Conservation (phyloP, 495 filamentous ascomycete genomes). For the Letharia lupina region DNA sequence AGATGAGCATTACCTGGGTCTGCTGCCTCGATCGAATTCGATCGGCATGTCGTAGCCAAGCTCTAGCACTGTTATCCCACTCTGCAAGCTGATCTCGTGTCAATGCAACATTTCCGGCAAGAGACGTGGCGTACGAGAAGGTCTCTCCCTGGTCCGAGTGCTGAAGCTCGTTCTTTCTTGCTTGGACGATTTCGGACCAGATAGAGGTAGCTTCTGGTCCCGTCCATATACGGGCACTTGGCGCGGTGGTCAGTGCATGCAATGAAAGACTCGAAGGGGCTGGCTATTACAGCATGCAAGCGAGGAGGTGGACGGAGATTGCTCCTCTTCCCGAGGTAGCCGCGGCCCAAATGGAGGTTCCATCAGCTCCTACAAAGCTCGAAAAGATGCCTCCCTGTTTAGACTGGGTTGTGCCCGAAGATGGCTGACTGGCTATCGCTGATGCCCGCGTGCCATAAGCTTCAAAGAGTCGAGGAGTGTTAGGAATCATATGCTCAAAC, state of each 20-base stretch:
- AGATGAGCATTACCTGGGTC: conserved; percentile 31
- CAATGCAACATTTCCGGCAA: background rate
- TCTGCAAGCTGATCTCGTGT: conserved; percentile 23
- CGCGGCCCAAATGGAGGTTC: conserved; percentile 34
- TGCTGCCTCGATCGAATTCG: conserved; percentile 24
- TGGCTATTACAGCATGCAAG: conserved; percentile 29
- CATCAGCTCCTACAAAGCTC: conserved; percentile 24
- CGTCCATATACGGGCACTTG: conserved; percentile 26
- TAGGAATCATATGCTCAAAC: conserved; percentile 24
- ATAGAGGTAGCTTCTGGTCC: conserved; percentile 31
- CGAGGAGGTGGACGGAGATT: conserved; percentile 32
- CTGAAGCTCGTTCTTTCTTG: conserved; percentile 1
- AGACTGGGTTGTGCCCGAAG: conserved; percentile 13
- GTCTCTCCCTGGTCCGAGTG: background rate
- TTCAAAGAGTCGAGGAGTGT: conserved; percentile 29
- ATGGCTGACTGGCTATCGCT: conserved; percentile 27
- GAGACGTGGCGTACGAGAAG: background rate
- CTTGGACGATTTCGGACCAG: conserved; percentile 25
- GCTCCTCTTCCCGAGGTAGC: conserved; percentile 30
- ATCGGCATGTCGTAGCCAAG: conserved; percentile 34
- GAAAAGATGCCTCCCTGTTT: conserved; percentile 17
- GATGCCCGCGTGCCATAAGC: conserved; percentile 35
- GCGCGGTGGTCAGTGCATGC: background rate
- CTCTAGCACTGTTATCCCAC: conserved; percentile 33
- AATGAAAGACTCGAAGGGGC: background rate